Percentiles rank a stretch among this genome's conserved stretches.
phyloP scores from a whole-genome alignment of 2,329 filamentous ascomycete species.

The Apiospora arundinis region DNA sequence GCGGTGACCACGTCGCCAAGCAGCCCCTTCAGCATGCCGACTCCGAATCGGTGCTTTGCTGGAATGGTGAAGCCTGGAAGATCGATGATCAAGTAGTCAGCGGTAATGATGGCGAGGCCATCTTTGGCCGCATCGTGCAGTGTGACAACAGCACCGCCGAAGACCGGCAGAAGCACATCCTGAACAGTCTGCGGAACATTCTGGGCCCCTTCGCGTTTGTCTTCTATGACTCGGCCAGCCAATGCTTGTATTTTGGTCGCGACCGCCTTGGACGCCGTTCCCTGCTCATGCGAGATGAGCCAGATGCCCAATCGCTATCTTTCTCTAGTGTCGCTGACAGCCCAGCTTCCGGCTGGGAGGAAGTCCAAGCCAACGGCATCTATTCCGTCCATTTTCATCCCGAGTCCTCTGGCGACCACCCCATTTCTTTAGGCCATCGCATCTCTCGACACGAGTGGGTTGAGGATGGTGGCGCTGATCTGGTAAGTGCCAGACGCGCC shows the following conservation, averaged over 20 bases:
- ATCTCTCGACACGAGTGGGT: slow-evolving; percentile 43
- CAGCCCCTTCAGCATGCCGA: slow-evolving; percentile 73
- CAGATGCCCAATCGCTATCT: slow-evolving; percentile 51
- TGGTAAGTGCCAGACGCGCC: slow-evolving; percentile 49
- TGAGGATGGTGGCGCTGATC: slow-evolving; percentile 40
- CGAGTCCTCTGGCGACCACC: slow-evolving; percentile 21
- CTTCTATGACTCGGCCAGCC: slow-evolving; percentile 71
- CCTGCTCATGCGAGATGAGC: slow-evolving; percentile 66
- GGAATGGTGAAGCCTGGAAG: slow-evolving; percentile 97
- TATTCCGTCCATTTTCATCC: slow-evolving; percentile 67
- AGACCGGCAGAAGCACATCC: slow-evolving; percentile 44
- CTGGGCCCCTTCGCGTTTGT: slow-evolving; percentile 90
- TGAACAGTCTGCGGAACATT: slow-evolving; percentile 64
- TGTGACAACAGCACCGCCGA: slow-evolving; percentile 33
- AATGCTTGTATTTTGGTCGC: slow-evolving; percentile 78
- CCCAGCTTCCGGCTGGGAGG: slow-evolving; percentile 64
- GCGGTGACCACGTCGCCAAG: slow-evolving; percentile 71
- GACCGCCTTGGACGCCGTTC: slow-evolving; percentile 90
- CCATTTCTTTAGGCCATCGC: slow-evolving; percentile 27
- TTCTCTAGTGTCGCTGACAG: slow-evolving; percentile 75
- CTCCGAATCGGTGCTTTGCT: slow-evolving; percentile 77
- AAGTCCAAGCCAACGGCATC: slow-evolving; percentile 86
- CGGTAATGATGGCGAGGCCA: slow-evolving; percentile 78
- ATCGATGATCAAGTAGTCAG: slow-evolving; percentile 62
- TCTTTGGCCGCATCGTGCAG: slow-evolving; percentile 60